A percentile compares a stretch with the other conserved stretches of the same genome.
Evolutionary conservation across 2,329 filamentous ascomycete species (phyloP).

Genomic region (Diaporthe ilicicola): DNA sequence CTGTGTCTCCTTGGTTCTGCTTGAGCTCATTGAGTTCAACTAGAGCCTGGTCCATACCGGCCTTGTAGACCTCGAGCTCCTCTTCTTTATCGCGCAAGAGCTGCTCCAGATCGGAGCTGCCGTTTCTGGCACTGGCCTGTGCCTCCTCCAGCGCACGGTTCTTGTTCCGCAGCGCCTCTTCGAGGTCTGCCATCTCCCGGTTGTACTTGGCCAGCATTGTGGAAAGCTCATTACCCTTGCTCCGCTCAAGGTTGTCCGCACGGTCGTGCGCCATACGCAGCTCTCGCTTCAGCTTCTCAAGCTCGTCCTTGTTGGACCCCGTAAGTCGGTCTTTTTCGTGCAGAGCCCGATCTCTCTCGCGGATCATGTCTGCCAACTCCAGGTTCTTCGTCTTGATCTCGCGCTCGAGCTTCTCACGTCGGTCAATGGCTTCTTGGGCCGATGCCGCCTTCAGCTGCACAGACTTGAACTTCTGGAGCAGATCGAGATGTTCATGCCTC

Average conservation of each 20-base stretch:
- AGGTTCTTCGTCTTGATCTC: constrained; percentile 99
- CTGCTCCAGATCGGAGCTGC: constrained; percentile 85
- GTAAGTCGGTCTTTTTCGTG: constrained; percentile 91
- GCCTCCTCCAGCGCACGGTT: constrained; percentile 86
- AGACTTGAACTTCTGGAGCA: constrained; percentile 94
- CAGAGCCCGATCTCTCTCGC: constrained; percentile 90
- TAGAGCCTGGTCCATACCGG: constrained; percentile 95
- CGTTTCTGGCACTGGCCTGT: constrained; percentile 79
- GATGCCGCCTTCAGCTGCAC: constrained; percentile 97
- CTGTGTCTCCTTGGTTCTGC: constrained; percentile 76
- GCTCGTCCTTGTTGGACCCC: constrained; percentile 88
- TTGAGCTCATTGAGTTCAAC: constrained; percentile 91
- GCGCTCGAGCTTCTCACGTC: constrained; percentile 91
- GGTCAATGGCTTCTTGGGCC: constrained; percentile 95
- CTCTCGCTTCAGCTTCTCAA: constrained; percentile 94
- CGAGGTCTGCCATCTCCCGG: constrained; percentile 94
- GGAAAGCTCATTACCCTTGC: constrained; percentile 94
- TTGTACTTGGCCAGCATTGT: constrained; percentile 96
- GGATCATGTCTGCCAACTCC: constrained; percentile 98
- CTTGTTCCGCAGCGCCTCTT: constrained; percentile 91
- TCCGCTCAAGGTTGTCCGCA: constrained; percentile 89
- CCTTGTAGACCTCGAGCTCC: constrained; percentile 97
- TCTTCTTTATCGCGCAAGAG: constrained; percentile 94
- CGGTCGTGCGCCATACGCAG: constrained; percentile 90
- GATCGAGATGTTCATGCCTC: constrained; percentile 91